A percentile compares a stretch with the other conserved stretches of the same genome.
Evolutionary conservation across 1,284 basidiomycete genomes (phyloP).

Genomic region (Cutaneotrichosporon sp.): DNA sequence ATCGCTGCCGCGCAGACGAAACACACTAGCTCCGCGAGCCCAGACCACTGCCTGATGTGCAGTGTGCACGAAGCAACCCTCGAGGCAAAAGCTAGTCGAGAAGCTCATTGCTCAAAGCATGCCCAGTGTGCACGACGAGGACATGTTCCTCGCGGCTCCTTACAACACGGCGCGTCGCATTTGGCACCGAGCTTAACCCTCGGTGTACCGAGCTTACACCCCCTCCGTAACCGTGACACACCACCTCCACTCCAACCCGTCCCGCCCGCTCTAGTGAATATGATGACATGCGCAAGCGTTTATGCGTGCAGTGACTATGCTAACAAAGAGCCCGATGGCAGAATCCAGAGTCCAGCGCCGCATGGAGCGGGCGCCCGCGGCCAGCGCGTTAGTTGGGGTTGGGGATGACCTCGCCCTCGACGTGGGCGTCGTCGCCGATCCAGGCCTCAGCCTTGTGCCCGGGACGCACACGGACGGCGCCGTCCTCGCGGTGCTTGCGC

Average conservation of each 20-base stretch:
- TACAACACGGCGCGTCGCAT: not conserved
- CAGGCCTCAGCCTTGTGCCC: not conserved
- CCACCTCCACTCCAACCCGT: not conserved
- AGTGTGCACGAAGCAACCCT: too few species aligned
- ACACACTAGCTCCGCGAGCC: too few species aligned
- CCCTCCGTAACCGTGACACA: not conserved
- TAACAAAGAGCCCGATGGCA: constrained; percentile 2
- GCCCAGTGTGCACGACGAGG: not conserved
- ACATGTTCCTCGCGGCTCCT: not conserved
- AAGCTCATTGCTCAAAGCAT: not conserved
- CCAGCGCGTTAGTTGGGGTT: not conserved
- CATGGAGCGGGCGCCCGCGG: not conserved
- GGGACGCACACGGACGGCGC: constrained; percentile 21
- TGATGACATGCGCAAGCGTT: constrained; percentile 3
- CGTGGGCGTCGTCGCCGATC: not conserved
- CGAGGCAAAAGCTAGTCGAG: not conserved
- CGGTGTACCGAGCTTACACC: too few species aligned
- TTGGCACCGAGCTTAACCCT: not conserved
- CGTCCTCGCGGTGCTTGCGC: constrained; percentile 45
- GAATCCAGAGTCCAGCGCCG: not conserved
- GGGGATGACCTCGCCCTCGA: constrained; percentile 1
- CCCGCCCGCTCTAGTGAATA: not conserved
- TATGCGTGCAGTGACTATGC: constrained; percentile 8
- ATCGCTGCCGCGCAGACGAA: too few species aligned
- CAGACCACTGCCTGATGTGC: too few species aligned